Base-by-base conservation (phyloP, 176 grass and related monocot species). In the Cenchrus americanus region DNA sequence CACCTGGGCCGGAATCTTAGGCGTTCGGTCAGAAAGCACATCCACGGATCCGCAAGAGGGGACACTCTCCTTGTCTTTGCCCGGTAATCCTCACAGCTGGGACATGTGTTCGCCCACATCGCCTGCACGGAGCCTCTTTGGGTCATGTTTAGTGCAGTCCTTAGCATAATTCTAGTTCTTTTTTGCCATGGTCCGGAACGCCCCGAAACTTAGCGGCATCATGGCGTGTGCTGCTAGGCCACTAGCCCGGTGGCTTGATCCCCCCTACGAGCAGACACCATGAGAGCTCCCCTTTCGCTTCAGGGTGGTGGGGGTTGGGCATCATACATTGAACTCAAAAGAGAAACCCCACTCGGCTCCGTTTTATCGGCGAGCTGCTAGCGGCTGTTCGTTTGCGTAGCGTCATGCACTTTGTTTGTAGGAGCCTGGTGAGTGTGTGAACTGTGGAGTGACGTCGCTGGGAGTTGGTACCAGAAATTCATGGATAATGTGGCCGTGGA, bases 11-110 rank as follows among this genome's bases (percentile, higher is more conserved):
- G 40, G 79, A 85, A 78, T 55, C 84, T 78, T 14, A 58, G 82
- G 70, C 14, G 82, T 85, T 78, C 34, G 83, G 57, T 77, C 66
- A 79, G 89, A 67, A 77, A 88, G 71, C 87, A 89, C 67, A 73
- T 91, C 72, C 71, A 82, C 60, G 86, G 77, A 80, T 66, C 49
- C 48, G 40, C 62, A 10, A 48, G 18, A 84, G 82, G 81, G 89
- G 71, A 88, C 85, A 91, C 32, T 77, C 77, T 73, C 82, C 89
- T 34, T 88, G 86, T 88, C 86, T 82, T 78, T 80, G 81, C 61
- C 69, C 80, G 19, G 81, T 80, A 85, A 88, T 82, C 85, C 89
- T 75, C 76, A 24, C 82, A 10, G 0, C 47, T 48, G 43, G 80
- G 68, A 85, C 58, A 64, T 71, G 8, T 62, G 89, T 58, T 66